Base-by-base conservation (phyloP, 306 rosid genomes). In the Casuarina glauca region DNA sequence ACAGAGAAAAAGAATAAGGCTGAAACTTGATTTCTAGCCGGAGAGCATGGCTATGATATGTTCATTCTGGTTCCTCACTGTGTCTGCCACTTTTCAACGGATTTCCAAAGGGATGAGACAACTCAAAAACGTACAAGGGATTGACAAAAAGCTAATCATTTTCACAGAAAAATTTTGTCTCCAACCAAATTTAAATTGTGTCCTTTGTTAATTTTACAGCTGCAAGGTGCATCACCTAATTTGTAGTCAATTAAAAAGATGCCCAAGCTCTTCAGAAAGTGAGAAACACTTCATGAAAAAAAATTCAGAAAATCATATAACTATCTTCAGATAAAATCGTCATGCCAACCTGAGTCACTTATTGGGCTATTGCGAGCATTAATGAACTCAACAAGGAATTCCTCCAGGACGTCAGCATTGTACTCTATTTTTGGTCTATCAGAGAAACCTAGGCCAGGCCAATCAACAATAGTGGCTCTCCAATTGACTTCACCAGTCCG, bases 391-490 rank as follows among this genome's bases (percentile, higher is more conserved):
- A 87, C 95, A 79, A 94, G 85, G 83, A 94, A 94, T 1, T 87
- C 86, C 82, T 94, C 97, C 79, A 94, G 84, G 38, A 92, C 91
- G 79, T 90, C 94, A 5, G 97, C 93, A 78, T 82, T 88, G 74
- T 94, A 94, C 81, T 94, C 97, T 76, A 94, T 84, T 87, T 92
- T 94, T 12, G 93, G 98, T 58, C 97, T 81, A 84, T 92, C 97
- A 26, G 97, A 94, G 85, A 86, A 92, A 46, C 98, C 98, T 50
- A 94, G 79, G 79, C 98, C 98, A 49, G 98, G 98, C 98, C 98
- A 94, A 84, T 92, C 98, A 76, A 94, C 93, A 69, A 94, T 90
- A 45, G 97, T 92, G 36, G 97, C 91, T 32, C 93, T 84, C 89
- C 91, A 94, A 82, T 86, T 89, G 82, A 83, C 80, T 49, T 83